These are phyloP conservation scores for Penicillium sp. DNA, from an alignment of 2,329 filamentous ascomycete genomes.

Conservation along the genomic window DNA sequence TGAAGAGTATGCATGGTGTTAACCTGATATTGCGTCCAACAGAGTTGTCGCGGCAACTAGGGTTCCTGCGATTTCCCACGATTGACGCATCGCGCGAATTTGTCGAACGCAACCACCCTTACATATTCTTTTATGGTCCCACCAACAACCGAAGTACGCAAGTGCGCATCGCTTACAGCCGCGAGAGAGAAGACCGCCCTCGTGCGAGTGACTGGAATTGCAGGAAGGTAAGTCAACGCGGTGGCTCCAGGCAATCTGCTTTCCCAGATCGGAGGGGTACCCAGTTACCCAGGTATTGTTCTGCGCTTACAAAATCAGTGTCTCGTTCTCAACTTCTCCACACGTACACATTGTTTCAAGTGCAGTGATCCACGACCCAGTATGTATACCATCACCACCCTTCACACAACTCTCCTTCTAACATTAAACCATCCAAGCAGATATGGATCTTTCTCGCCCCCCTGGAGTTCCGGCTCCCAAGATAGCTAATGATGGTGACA, in stretches of 20 bases:
- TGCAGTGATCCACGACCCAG: conserved; percentile 56
- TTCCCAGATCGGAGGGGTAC: background rate
- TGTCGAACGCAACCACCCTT: conserved; percentile 52
- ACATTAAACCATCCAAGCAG: conserved; percentile 18
- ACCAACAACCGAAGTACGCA: conserved; percentile 44
- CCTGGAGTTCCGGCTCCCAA: conserved; percentile 42
- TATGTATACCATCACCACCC: conserved; percentile 33
- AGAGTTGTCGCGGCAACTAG: conserved; percentile 57
- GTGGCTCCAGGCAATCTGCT: background rate
- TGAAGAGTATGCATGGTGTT: background rate
- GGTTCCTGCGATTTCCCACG: conserved; percentile 55
- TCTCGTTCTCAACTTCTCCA: conserved; percentile 56
- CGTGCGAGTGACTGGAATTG: conserved; percentile 57
- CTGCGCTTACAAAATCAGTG: conserved; percentile 43
- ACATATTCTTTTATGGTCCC: conserved; percentile 50
- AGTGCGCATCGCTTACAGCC: conserved; percentile 54
- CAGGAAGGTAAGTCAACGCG: conserved; percentile 42
- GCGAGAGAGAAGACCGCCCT: conserved; percentile 52
- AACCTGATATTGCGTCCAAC: conserved; percentile 1
- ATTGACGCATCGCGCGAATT: conserved; percentile 53
- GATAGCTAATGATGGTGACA: conserved; percentile 53
- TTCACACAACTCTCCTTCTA: background rate
- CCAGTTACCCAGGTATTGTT: background rate
- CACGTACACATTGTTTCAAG: conserved; percentile 56
- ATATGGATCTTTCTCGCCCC: conserved; percentile 31